phyloP scores from a whole-genome alignment of 2,329 filamentous ascomycete genomes.

The Pseudogymnoascus sp. region DNA sequence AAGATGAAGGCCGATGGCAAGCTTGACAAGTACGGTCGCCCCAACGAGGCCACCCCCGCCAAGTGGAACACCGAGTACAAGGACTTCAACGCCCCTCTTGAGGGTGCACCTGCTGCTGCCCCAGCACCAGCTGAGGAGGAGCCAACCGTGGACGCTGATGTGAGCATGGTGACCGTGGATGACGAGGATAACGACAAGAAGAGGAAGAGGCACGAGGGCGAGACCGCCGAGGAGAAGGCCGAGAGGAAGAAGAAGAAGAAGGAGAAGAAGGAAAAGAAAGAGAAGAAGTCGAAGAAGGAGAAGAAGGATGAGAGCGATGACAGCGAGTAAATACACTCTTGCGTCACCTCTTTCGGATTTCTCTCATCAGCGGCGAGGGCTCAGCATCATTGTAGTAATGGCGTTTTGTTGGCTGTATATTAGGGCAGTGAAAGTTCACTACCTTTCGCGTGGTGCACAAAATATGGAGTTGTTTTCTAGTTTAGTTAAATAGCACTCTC shows the following conservation, averaged over 20 bases:
- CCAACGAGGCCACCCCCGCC: conserved; percentile 86
- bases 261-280: conserved; percentile 45
- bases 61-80: conserved; percentile 92
- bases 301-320: conserved; percentile 33
- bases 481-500: conserved; percentile 8
- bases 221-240: conserved; percentile 59
- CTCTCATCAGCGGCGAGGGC: conserved; percentile 7
- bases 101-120: conserved; percentile 32
- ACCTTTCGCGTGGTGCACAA: conserved; percentile 9
- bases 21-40: conserved; percentile 91
- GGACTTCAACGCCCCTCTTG: conserved; percentile 62
- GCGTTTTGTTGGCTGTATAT: conserved; percentile 7
- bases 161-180: conserved; percentile 43
- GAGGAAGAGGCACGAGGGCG: conserved; percentile 72
- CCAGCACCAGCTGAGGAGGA: conserved; percentile 30
- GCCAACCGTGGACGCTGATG: conserved; percentile 33
- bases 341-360: conserved; percentile 4
- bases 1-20: conserved; percentile 98
- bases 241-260: conserved; percentile 44
- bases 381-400: conserved; percentile 10
- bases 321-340: conserved; percentile 37
- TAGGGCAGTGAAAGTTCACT: conserved; percentile 10
- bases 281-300: conserved; percentile 34
- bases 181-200: conserved; percentile 58
- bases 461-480: conserved; percentile 8